These are phyloP conservation scores for Ceratocystis smalleyi DNA, from an alignment of 2,329 filamentous ascomycete species.

Conservation along the genomic window DNA sequence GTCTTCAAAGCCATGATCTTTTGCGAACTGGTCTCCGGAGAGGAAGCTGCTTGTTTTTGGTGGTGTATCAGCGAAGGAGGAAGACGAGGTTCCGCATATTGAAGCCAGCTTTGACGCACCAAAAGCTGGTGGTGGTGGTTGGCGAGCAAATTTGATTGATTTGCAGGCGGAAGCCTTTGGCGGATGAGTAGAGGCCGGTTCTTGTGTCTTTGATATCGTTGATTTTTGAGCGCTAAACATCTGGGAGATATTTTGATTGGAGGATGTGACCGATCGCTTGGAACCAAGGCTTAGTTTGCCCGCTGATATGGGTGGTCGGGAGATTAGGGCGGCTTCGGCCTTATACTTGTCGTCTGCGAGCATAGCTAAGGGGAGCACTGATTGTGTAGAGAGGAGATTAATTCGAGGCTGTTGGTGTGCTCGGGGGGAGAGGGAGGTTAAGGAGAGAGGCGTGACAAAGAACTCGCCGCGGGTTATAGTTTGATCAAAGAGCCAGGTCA, in stretches of 20 bases:
- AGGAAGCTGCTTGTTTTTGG: neutral
- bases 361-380: neutral
- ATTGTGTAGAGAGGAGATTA: neutral
- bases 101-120: conserved; percentile 7
- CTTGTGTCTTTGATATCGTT: neutral
- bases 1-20: conserved; percentile 16
- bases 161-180: neutral
- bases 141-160: neutral
- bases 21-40: conserved; percentile 10
- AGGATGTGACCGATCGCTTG: neutral
- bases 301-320: neutral
- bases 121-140: neutral
- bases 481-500: conserved; percentile 8
- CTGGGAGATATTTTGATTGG: conserved; percentile 12
- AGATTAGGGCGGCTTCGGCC: neutral
- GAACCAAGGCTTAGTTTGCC: neutral
- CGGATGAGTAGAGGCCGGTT: neutral
- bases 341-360: conserved; percentile 7
- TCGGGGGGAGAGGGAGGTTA: neutral
- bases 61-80: conserved; percentile 6
- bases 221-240: conserved; percentile 9
- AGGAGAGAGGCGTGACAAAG: neutral
- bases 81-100: conserved; percentile 7
- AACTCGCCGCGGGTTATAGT: neutral
- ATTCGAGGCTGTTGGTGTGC: neutral